Conservation (phyloP, 1,139 yeast species). For the Wickerhamomyces sp. region DNA sequence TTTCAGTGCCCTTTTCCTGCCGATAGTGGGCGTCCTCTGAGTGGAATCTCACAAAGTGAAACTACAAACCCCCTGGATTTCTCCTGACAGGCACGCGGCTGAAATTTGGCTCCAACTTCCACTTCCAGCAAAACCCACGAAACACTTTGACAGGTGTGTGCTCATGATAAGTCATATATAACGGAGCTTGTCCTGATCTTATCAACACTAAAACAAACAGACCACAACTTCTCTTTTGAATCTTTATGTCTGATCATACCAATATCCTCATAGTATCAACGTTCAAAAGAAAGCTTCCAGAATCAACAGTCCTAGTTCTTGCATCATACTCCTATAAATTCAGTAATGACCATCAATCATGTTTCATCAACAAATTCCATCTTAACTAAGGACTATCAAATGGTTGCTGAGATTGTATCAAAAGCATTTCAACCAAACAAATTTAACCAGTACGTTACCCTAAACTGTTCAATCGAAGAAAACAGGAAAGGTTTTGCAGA, state of each 20-base stretch:
- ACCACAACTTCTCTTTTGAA: not conserved
- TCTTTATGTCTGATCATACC: not conserved
- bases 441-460: constrained; percentile 14
- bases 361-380: not conserved
- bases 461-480: constrained; percentile 6
- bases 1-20: too few relatives aligned
- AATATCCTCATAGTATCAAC: not conserved
- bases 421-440: constrained; percentile 17
- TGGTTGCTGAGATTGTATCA: constrained; percentile 12
- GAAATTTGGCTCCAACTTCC: too few relatives aligned
- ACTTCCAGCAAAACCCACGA: too few relatives aligned
- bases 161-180: too few relatives aligned
- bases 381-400: constrained; percentile 8
- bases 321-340: not conserved
- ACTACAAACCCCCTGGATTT: too few relatives aligned
- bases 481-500: constrained; percentile 12
- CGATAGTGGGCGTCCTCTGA: too few relatives aligned
- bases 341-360: not conserved
- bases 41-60: too few relatives aligned
- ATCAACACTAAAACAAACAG: too few relatives aligned
- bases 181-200: too few relatives aligned
- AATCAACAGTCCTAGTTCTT: not conserved
- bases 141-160: too few relatives aligned
- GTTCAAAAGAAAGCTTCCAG: not conserved
- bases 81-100: too few relatives aligned